Conservation (phyloP, 192 early-diverging fungal species). For the Mortierella antarctica region DNA sequence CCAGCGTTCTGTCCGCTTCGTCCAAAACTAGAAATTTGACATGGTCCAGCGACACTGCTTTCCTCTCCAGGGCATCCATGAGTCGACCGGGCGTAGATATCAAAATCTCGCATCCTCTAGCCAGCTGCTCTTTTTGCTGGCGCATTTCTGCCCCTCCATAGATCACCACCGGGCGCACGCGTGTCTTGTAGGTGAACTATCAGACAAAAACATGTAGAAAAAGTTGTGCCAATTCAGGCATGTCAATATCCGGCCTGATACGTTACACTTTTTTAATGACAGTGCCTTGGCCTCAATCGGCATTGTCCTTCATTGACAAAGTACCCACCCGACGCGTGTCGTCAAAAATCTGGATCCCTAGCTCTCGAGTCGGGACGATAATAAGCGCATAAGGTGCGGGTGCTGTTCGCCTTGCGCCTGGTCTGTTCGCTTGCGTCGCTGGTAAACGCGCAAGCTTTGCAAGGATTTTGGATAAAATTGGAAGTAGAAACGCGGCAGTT, state of each 20-base stretch:
- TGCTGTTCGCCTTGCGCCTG: constrained; percentile 55
- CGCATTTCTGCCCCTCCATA: constrained; percentile 93
- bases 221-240: neutral
- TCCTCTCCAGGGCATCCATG: constrained; percentile 90
- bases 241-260: too few relatives aligned
- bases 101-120: constrained; percentile 92
- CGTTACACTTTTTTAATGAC: too few relatives aligned
- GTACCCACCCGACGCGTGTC: constrained; percentile 68
- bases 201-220: neutral
- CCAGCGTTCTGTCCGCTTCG: constrained; percentile 93
- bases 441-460: constrained; percentile 48
- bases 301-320: neutral
- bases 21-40: constrained; percentile 82
- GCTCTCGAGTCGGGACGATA: constrained; percentile 85
- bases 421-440: constrained; percentile 24
- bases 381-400: constrained; percentile 78
- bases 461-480: constrained; percentile 77
- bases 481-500: constrained; percentile 87
- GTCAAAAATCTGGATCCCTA: constrained; percentile 86
- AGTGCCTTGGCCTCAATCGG: too few relatives aligned
- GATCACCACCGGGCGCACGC: constrained; percentile 62
- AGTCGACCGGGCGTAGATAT: constrained; percentile 96
- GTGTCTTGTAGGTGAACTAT: constrained; percentile 44
- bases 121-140: constrained; percentile 83
- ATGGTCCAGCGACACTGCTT: constrained; percentile 76